Conservation (phyloP, 2,329 filamentous ascomycete genomes). For the Phialophora verrucosa region DNA sequence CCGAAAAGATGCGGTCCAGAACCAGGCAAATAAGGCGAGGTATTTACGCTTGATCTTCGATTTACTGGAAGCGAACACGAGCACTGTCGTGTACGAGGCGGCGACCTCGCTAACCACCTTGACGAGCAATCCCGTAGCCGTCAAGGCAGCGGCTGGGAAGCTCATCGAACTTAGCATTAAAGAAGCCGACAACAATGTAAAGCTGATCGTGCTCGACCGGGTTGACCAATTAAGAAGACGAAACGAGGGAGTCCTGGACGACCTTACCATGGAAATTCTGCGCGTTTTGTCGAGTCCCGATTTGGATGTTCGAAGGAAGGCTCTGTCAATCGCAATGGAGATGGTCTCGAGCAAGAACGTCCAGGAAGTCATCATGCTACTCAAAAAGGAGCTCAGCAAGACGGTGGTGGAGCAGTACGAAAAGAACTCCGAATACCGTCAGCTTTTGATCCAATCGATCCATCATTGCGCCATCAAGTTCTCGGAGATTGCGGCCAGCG, state of each 20-base stretch:
- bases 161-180: slow-evolving; percentile 98
- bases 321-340: slow-evolving; percentile 85
- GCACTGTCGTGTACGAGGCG: slow-evolving; percentile 96
- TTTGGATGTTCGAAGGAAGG: slow-evolving; percentile 92
- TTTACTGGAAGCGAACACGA: slow-evolving; percentile 87
- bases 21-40: slow-evolving; percentile 91
- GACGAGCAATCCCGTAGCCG: slow-evolving; percentile 94
- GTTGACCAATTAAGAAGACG: slow-evolving; percentile 86
- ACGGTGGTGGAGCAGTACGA: slow-evolving; percentile 98
- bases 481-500: slow-evolving; percentile 94
- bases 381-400: slow-evolving; percentile 98
- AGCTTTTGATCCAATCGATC: slow-evolving; percentile 93
- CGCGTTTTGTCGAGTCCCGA: slow-evolving; percentile 94
- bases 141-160: slow-evolving; percentile 93
- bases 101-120: slow-evolving; percentile 92
- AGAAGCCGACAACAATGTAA: slow-evolving; percentile 98
- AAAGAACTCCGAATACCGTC: slow-evolving; percentile 95
- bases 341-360: slow-evolving; percentile 99
- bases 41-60: slow-evolving; percentile 97
- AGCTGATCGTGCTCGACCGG: slow-evolving; percentile 94
- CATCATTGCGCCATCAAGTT: slow-evolving; percentile 99
- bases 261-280: slow-evolving; percentile 95
- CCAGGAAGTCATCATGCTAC: slow-evolving; percentile 90
- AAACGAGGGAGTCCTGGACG: slow-evolving; percentile 89
- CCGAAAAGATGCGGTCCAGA: slow-evolving; percentile 93